Conservation (phyloP, 345 rosid species). For the Hibiscus trionum region DNA sequence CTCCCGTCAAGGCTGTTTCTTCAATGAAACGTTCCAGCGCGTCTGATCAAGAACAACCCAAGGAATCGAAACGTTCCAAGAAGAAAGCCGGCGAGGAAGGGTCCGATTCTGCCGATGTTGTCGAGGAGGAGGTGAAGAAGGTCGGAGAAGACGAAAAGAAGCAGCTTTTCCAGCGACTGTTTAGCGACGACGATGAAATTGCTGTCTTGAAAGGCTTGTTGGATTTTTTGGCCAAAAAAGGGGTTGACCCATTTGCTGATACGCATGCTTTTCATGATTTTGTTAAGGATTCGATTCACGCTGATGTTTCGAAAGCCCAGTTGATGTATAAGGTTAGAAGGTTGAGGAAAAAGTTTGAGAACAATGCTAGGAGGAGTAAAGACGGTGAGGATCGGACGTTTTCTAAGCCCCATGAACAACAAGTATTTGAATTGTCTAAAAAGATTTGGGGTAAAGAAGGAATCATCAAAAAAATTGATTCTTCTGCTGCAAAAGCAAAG, state of each 20-base stretch:
- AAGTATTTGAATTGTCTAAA: slow-evolving; percentile 19
- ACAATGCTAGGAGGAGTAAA: slow-evolving; percentile 12
- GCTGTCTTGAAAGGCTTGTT: not conserved
- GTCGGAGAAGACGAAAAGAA: not conserved
- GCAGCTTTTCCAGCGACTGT: not conserved
- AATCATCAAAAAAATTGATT: not conserved
- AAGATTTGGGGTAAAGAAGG: slow-evolving; percentile 19
- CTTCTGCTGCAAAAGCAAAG: too few species aligned
- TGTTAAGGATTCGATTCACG: not conserved
- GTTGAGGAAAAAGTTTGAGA: not conserved
- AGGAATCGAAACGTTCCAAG: slow-evolving; percentile 1
- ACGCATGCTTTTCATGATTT: not conserved
- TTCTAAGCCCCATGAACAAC: slow-evolving; percentile 19
- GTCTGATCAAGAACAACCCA: not conserved
- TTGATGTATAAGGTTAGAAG: not conserved
- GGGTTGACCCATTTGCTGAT: not conserved
- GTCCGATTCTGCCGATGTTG: not conserved
- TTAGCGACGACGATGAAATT: not conserved
- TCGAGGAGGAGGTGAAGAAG: not conserved
- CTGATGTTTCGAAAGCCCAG: not conserved
- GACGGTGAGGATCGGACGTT: slow-evolving; percentile 11
- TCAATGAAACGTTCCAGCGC: not conserved
- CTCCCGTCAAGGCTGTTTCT: not conserved
- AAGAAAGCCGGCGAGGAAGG: not conserved
- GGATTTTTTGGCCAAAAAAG: not conserved